Evolutionary conservation across 192 early-diverging fungal genomes (phyloP), one percentile per base, ranked within the genome.

Genomic region (Radiomyces spectabilis): DNA sequence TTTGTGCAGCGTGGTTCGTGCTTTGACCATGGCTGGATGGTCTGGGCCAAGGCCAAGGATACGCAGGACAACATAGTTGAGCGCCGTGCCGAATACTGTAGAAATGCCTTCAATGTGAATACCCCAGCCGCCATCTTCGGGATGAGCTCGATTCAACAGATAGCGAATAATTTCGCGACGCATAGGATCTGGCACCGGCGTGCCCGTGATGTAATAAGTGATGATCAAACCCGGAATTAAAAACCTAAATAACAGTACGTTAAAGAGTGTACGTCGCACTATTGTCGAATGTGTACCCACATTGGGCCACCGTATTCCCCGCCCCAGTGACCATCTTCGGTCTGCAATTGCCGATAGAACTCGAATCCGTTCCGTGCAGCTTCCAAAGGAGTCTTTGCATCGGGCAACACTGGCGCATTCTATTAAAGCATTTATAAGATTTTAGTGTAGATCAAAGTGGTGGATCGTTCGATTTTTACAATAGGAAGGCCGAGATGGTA

Each of bases 251-350:
- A 7, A 33, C 33, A 47, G 21, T 12, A 30, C 19, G 18, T 2
- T 12, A 43, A 40, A 40, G 4, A 43, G 15, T 26, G 16, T 25
- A 15, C 33, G 31, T 13, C 13, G 7, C 30, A 25, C 6, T 13
- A 5, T 2, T 38, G 33, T 35, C 19, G 7, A 43, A 38, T 38
- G 37, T 48, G 0, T 13, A 38, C 21, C 33, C 48, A 59, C 86
- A 97, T 87, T 31, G 96, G 96, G 1, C 96, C 96, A 54, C 92
- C 94, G 73, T 96, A 97, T 51, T 93, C 89, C 35, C 93, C 94
- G 2, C 88, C 86, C 85, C 89, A 99, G 75, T 96, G 94, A 5
- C 96, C 96, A 27, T 94, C 92, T 30, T 79, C 78, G 5, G 89
- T 93, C 65, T 99, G 96, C 25, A 96, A 77, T 18, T 74, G 71